Evolutionary conservation across 306 rosid species (phyloP), one percentile per base, ranked within the genome.

Genomic region (Corylus heterophylla): DNA sequence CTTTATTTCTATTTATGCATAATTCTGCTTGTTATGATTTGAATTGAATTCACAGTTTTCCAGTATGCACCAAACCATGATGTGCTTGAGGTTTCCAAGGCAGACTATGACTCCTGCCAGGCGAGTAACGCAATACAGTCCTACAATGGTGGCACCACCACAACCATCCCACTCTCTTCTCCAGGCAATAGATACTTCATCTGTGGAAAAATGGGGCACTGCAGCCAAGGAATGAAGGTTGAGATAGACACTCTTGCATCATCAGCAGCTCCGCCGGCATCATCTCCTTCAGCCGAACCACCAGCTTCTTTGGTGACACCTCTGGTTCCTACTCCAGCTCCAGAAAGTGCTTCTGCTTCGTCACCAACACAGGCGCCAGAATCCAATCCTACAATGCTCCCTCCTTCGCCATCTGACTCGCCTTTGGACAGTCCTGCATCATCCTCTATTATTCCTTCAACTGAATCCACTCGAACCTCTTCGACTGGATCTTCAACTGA

Each of bases 131-230:
- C 91, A 62, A 81, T 92, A 70, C 76, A 88, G 78, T 75, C 90
- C 25, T 86, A 84, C 89, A 89, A 1, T 52, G 90, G 78, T 66
- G 97, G 98, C 2, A 75, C 80, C n/a, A n/a, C n/a, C 84, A 87
- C 97, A 50, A 83, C 77, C 54, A 80, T 95, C 69, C 77, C 91
- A 74, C 97, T 95, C 51, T 66, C 84, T 54, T 78, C 95, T 64
- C 80, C 88, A 47, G 96, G 94, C n/a, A 91, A 90, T 76, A 89
- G 95, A 78, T 87, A 88, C 86, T 95, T 91, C 92, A 88, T 91
- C 73, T 95, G 98, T 86, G 97, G 95, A 45, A 50, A 82, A 42
- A 0, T 18, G 0, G 97, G 95, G 58, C 98, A 95, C 81, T 95
- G 98, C 77, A 55, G 51, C 82, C 70, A 71, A 69, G 98, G 98